Percentiles rank a stretch among this genome's conserved stretches.
phyloP scores from a whole-genome alignment of 2,329 filamentous ascomycete species.

The Alternaria ethzedia region DNA sequence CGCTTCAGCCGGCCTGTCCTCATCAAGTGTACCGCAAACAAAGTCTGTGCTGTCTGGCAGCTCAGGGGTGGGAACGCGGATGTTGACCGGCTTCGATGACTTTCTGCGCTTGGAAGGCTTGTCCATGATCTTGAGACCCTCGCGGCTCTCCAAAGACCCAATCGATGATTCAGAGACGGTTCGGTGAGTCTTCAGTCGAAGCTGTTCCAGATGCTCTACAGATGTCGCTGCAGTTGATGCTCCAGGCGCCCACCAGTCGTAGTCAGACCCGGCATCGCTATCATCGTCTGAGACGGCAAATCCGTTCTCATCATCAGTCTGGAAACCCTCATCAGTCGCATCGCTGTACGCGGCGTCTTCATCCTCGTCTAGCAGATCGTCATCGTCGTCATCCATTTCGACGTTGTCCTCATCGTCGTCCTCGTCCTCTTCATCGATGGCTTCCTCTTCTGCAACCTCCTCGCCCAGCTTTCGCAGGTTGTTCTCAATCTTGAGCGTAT shows the following conservation, averaged over 20 bases:
- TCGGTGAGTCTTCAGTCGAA: constrained; percentile 55
- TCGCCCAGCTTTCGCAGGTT: constrained; percentile 83
- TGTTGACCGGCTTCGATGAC: constrained; percentile 59
- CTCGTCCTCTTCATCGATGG: constrained; percentile 61
- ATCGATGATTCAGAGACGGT: constrained; percentile 61
- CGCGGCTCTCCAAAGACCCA: constrained; percentile 55
- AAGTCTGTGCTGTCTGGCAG: constrained; percentile 98
- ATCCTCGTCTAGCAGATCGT: constrained; percentile 57
- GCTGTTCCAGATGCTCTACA: constrained; percentile 54
- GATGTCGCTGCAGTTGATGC: constrained; percentile 61
- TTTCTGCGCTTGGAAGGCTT: constrained; percentile 49
- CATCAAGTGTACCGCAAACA: constrained; percentile 96
- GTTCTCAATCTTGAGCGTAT: constrained; percentile 89
- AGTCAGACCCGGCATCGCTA: constrained; percentile 68
- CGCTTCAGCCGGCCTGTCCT: constrained; percentile 92
- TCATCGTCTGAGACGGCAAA: constrained; percentile 74
- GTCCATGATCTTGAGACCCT: constrained; percentile 36
- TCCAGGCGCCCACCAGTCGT: constrained; percentile 68
- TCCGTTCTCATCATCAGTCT: constrained; percentile 79
- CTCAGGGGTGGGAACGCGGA: constrained; percentile 74
- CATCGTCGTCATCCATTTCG: constrained; percentile 45
- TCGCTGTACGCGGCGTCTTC: constrained; percentile 50
- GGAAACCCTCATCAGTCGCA: constrained; percentile 70
- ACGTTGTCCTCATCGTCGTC: constrained; percentile 56
- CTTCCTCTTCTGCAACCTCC: constrained; percentile 86